A percentile compares a stretch with the other conserved stretches of the same genome.
Evolutionary conservation across 208 protist genomes (phyloP).

Genomic region (Trypanosoma brucei): DNA sequence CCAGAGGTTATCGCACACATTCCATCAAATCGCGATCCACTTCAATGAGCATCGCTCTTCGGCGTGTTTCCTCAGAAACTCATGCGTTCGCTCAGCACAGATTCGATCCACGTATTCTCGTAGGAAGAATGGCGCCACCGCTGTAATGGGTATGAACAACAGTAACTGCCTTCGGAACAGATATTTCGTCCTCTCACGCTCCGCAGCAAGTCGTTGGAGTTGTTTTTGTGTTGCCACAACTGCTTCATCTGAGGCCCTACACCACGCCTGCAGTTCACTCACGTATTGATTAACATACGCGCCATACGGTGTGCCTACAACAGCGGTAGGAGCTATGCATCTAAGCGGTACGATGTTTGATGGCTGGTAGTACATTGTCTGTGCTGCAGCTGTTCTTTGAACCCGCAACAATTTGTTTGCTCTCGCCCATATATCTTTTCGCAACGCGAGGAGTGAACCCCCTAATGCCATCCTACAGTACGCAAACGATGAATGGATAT

Average conservation of each 20-base stretch:
- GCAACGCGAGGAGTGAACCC: not conserved
- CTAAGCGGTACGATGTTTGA: not conserved
- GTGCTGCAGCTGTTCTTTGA: not conserved
- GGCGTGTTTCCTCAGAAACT: constrained; percentile 34
- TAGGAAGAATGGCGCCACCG: constrained; percentile 39
- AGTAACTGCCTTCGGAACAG: constrained; percentile 5
- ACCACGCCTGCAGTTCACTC: constrained; percentile 29
- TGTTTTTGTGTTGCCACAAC: constrained; percentile 12
- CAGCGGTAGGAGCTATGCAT: not conserved
- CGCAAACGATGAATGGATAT: not conserved
- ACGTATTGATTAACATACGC: constrained; percentile 46
- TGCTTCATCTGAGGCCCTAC: constrained; percentile 8
- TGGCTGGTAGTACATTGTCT: not conserved
- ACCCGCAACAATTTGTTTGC: too few relatives aligned
- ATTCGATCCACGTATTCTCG: constrained; percentile 38
- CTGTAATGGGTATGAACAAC: constrained; percentile 44
- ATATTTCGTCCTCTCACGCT: constrained; percentile 14
- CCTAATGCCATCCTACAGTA: not conserved
- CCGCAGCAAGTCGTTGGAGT: constrained; percentile 6
- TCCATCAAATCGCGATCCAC: constrained; percentile 22
- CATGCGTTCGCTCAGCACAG: constrained; percentile 36
- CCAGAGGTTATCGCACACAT: too few relatives aligned
- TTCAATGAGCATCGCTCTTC: constrained; percentile 34
- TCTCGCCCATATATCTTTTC: not conserved
- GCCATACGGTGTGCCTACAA: constrained; percentile 31